A percentile compares a stretch with the other conserved stretches of the same genome.
phyloP scores from a whole-genome alignment of 805 yeast genomes.

The Candida hungchunana region DNA sequence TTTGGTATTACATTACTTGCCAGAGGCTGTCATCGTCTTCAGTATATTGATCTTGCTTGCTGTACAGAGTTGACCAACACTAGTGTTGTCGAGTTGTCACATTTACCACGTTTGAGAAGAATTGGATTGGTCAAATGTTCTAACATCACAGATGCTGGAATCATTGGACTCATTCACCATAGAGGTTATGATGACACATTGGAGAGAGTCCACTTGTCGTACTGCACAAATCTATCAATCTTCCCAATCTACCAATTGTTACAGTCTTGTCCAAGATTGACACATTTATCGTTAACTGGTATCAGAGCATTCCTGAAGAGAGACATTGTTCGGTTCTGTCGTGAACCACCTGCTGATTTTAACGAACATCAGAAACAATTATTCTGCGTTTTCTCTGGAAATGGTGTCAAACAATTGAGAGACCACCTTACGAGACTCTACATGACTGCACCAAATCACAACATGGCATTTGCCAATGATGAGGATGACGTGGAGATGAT shows the following conservation, averaged over 20 bases:
- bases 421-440: slow-evolving; percentile 50
- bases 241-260: slow-evolving; percentile 74
- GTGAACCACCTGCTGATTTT: slow-evolving; percentile 91
- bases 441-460: background rate
- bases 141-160: slow-evolving; percentile 82
- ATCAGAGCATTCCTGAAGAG: slow-evolving; percentile 82
- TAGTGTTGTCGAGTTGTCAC: slow-evolving; percentile 71
- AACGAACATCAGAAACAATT: slow-evolving; percentile 77
- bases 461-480: background rate
- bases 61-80: slow-evolving; percentile 85
- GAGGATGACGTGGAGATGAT: slow-evolving; percentile 9
- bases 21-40: slow-evolving; percentile 75
- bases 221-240: slow-evolving; percentile 76
- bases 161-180: slow-evolving; percentile 59
- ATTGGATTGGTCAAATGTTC: slow-evolving; percentile 92
- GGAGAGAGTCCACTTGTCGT: slow-evolving; percentile 90
- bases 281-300: slow-evolving; percentile 91
- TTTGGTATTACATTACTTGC: slow-evolving; percentile 75
- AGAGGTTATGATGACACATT: slow-evolving; percentile 74
- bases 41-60: slow-evolving; percentile 92
- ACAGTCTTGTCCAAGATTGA: slow-evolving; percentile 76
- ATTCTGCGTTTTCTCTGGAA: slow-evolving; percentile 92
- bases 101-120: slow-evolving; percentile 75
- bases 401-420: slow-evolving; percentile 76
- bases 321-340: slow-evolving; percentile 81